Percentiles rank a stretch among this genome's conserved stretches.
phyloP scores from a whole-genome alignment of 2,329 filamentous ascomycete species.

The Trichophyton verrucosum region DNA sequence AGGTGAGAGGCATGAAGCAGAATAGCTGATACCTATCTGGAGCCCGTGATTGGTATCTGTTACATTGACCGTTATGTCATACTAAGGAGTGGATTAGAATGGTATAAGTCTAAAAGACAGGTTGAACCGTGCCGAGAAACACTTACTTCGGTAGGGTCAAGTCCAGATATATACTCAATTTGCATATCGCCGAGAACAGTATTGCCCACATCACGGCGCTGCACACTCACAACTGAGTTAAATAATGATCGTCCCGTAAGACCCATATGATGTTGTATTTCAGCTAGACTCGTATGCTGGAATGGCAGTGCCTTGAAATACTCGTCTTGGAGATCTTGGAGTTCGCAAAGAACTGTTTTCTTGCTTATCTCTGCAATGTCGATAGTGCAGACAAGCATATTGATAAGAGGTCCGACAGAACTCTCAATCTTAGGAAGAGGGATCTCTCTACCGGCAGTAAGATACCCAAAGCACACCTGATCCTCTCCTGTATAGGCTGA shows the following conservation, averaged over 20 bases:
- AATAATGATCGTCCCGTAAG: constrained; percentile 29
- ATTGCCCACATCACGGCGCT: neutral
- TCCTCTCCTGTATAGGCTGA: constrained; percentile 9
- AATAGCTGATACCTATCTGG: neutral
- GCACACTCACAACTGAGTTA: constrained; percentile 24
- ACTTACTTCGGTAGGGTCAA: constrained; percentile 1
- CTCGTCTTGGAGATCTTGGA: neutral
- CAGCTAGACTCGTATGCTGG: constrained; percentile 19
- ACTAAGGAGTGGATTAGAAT: neutral
- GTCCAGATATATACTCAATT: neutral
- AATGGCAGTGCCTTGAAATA: constrained; percentile 19
- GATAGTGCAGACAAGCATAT: constrained; percentile 21
- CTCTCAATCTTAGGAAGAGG: constrained; percentile 32
- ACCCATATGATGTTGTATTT: constrained; percentile 35
- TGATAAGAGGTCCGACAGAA: constrained; percentile 32
- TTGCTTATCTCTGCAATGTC: neutral
- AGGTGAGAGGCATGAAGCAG: neutral
- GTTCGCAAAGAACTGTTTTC: neutral
- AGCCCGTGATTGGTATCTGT: neutral
- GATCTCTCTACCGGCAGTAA: constrained; percentile 23
- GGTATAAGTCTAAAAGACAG: neutral
- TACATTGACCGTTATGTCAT: neutral
- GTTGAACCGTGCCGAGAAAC: neutral
- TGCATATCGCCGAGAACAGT: neutral
- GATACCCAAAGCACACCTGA: constrained; percentile 21